These are phyloP conservation scores for Alternaria burnsii DNA, from an alignment of 2,329 filamentous ascomycete genomes.

Conservation along the genomic window DNA sequence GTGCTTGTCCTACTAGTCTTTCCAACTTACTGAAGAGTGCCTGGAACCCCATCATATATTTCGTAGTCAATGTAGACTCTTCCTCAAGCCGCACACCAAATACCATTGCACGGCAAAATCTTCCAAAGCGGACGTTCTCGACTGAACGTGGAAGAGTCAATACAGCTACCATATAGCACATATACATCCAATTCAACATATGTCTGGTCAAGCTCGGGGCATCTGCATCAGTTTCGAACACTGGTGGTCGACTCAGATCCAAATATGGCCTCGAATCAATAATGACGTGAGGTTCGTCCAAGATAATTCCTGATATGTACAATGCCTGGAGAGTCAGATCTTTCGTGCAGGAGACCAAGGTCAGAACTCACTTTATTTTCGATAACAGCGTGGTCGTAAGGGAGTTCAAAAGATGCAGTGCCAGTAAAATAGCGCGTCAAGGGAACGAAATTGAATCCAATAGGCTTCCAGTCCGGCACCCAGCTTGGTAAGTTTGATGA, in stretches of 20 bases:
- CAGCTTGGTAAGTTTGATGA: constrained; percentile 15
- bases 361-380: neutral
- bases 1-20: neutral
- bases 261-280: neutral
- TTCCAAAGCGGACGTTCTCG: neutral
- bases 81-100: neutral
- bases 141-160: neutral
- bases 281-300: neutral
- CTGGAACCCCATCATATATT: too few relatives aligned
- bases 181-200: neutral
- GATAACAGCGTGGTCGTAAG: neutral
- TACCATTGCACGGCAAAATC: neutral
- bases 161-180: neutral
- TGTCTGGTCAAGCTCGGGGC: neutral
- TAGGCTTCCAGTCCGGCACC: constrained; percentile 21
- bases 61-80: too few relatives aligned
- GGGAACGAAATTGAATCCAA: constrained; percentile 7
- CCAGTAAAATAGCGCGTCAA: neutral
- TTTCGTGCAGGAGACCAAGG: neutral
- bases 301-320: neutral
- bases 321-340: neutral
- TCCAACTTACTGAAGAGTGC: neutral
- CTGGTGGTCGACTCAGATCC: neutral
- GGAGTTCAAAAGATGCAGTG: neutral
- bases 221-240: neutral